phyloP scores from a whole-genome alignment of 2,329 filamentous ascomycete genomes.

The Cladophialophora psammophila region DNA sequence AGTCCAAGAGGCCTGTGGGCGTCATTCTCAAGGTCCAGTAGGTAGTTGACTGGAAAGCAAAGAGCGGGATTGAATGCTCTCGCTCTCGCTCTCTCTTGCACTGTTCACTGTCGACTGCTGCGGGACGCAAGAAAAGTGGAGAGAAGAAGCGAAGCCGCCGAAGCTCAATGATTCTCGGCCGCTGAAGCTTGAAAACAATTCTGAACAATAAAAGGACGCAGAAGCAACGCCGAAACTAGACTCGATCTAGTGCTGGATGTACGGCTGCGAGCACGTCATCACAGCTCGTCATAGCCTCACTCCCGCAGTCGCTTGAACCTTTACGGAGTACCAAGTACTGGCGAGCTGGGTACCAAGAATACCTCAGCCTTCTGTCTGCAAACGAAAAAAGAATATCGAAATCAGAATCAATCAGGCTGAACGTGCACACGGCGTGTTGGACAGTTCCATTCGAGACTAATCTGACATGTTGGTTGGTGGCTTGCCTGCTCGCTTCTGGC shows the following conservation, averaged over 20 bases:
- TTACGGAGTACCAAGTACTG: neutral
- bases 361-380: neutral
- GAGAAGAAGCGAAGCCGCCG: neutral
- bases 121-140: neutral
- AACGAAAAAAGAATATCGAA: neutral
- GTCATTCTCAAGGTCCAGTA: conserved; percentile 19
- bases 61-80: neutral
- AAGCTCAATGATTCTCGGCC: neutral
- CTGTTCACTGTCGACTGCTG: neutral
- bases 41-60: neutral
- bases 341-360: no score
- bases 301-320: neutral
- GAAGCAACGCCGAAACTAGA: neutral
- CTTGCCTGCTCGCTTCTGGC: neutral
- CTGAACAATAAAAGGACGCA: no score
- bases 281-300: neutral
- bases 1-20: conserved; percentile 39
- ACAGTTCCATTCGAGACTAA: no score
- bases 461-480: no score
- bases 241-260: neutral
- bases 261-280: neutral
- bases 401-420: neutral
- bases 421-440: neutral
- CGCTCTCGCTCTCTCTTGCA: neutral
- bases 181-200: neutral